Conservation (phyloP, 768 basidiomycete genomes). For the Solioccasus polychromus region DNA sequence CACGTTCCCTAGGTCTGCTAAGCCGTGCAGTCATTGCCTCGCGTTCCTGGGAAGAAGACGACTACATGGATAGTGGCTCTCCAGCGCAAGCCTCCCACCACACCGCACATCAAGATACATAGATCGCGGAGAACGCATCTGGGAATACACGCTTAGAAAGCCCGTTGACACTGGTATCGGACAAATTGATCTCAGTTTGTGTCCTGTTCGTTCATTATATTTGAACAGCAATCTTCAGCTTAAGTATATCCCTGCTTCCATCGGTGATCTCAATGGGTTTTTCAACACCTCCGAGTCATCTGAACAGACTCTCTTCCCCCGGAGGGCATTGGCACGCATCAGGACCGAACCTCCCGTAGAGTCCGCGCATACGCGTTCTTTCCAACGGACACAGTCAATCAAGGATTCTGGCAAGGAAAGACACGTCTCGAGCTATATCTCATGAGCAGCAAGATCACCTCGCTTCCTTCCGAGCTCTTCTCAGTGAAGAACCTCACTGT, state of each 20-base stretch:
- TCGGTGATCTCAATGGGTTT: slow-evolving; percentile 44
- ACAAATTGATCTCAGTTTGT: slow-evolving; percentile 44
- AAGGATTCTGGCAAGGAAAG: slow-evolving; percentile 38
- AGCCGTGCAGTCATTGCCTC: slow-evolving; percentile 8
- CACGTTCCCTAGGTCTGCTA: slow-evolving; percentile 11
- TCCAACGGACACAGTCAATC: slow-evolving; percentile 28
- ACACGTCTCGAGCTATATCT: slow-evolving; percentile 57
- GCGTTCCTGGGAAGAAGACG: slow-evolving; percentile 27
- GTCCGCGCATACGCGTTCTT: slow-evolving; percentile 19
- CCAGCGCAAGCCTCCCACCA: slow-evolving; percentile 6
- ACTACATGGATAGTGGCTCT: slow-evolving; percentile 15
- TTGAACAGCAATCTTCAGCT: slow-evolving; percentile 37
- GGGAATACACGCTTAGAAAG: slow-evolving; percentile 44
- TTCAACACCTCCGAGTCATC: slow-evolving; percentile 40
- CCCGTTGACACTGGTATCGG: slow-evolving; percentile 49
- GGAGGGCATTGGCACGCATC: slow-evolving; percentile 33
- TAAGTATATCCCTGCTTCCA: slow-evolving; percentile 47
- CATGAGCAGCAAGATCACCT: slow-evolving; percentile 48
- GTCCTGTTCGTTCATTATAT: slow-evolving; percentile 11
- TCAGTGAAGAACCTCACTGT: slow-evolving; percentile 54
- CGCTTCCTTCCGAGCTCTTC: slow-evolving; percentile 58
- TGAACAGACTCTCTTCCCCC: slow-evolving; percentile 25
- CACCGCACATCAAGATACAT: slow-evolving; percentile 18
- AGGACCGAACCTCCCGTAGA: slow-evolving; percentile 33
- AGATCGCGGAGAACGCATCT: slow-evolving; percentile 37